phyloP scores from a whole-genome alignment of 257 asterid species.

The Ilex aquifolium region DNA sequence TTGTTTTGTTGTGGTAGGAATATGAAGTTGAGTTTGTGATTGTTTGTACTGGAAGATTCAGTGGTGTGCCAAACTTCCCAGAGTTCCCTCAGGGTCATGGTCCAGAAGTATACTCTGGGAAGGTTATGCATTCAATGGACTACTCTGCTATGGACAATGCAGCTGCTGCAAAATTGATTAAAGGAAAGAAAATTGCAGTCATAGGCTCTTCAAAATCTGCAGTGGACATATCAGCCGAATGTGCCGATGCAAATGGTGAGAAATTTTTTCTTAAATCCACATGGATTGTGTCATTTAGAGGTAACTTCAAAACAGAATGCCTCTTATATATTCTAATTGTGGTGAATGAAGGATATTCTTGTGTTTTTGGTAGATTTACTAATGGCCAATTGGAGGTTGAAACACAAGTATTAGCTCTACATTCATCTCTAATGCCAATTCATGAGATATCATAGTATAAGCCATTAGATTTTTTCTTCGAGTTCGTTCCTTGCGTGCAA shows the following conservation, averaged over 20 bases:
- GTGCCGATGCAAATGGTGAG: slow-evolving; percentile 43
- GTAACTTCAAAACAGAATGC: too few species aligned
- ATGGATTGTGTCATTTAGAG: too few species aligned
- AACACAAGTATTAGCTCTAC: too few species aligned
- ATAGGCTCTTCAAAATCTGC: slow-evolving; percentile 62
- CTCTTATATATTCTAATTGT: too few species aligned
- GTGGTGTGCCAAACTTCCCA: slow-evolving; percentile 54
- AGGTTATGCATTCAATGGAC: slow-evolving; percentile 56
- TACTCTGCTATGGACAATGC: slow-evolving; percentile 44
- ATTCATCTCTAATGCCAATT: too few species aligned
- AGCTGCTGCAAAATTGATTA: slow-evolving; percentile 40
- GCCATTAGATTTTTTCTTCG: too few species aligned
- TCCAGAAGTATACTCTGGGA: slow-evolving; percentile 48
- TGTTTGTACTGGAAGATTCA: slow-evolving; percentile 57
- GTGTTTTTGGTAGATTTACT: too few species aligned
- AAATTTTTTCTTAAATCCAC: background rate
- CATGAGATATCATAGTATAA: too few species aligned
- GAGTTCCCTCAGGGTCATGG: slow-evolving; percentile 44
- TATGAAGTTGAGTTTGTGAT: slow-evolving; percentile 49
- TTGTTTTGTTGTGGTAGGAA: slow-evolving; percentile 25
- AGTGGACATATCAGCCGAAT: slow-evolving; percentile 40
- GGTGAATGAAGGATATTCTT: too few species aligned
- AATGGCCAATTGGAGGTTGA: too few species aligned
- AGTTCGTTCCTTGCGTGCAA: background rate
- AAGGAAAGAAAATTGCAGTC: slow-evolving; percentile 41